Evolutionary conservation across 1,284 basidiomycete genomes (phyloP).

Genomic region (Macrocystidia cucumis): DNA sequence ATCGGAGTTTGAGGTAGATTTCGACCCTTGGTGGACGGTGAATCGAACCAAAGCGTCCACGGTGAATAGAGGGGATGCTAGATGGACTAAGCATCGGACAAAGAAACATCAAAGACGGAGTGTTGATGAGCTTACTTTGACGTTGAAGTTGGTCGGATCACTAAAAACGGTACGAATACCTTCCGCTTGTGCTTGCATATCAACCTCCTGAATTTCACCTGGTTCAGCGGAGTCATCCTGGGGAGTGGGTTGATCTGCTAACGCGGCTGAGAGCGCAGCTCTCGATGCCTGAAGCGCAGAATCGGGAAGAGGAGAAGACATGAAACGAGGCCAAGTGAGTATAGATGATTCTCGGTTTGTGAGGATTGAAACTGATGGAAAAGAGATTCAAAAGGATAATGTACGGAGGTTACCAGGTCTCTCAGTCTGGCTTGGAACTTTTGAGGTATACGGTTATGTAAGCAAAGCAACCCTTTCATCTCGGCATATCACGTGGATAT

Average conservation of each 20-base stretch:
- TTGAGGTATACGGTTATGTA: not conserved
- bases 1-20: constrained; percentile 83
- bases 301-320: constrained; percentile 44
- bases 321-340: constrained; percentile 11
- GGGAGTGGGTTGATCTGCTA: constrained; percentile 44
- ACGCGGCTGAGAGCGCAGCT: constrained; percentile 63
- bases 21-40: constrained; percentile 81
- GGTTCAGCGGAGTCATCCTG: constrained; percentile 44
- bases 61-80: constrained; percentile 88
- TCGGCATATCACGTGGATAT: too few species aligned
- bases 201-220: constrained; percentile 73
- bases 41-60: constrained; percentile 99
- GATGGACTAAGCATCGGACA: constrained; percentile 8
- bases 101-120: constrained; percentile 4
- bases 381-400: too few species aligned
- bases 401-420: not conserved
- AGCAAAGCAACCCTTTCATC: not conserved
- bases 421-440: not conserved
- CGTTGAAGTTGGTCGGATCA: constrained; percentile 85
- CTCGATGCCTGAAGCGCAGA: constrained; percentile 66
- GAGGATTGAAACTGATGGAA: not conserved
- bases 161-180: constrained; percentile 85
- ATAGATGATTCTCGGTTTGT: not conserved
- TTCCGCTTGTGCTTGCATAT: constrained; percentile 77
- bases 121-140: constrained; percentile 57